Evolutionary conservation across 768 basidiomycete genomes (phyloP).

Genomic region (Lactifluus subvellereus): DNA sequence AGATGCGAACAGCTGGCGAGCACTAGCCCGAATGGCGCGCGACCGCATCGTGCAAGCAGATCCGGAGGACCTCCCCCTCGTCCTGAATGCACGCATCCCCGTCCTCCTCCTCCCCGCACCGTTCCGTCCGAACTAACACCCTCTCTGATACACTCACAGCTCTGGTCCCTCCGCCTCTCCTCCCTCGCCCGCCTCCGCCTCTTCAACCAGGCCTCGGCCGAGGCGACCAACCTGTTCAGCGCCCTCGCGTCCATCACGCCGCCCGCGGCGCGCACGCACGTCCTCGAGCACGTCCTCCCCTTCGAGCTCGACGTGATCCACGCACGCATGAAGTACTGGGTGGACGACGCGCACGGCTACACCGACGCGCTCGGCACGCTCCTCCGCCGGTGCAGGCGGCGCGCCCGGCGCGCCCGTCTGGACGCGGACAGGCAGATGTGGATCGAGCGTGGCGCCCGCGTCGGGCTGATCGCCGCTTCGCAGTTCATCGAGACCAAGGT

Average conservation of each 20-base stretch:
- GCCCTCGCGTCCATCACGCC: conserved; percentile 59
- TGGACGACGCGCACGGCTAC: conserved; percentile 74
- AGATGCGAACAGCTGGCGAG: conserved; percentile 90
- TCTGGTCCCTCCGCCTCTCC: conserved; percentile 81
- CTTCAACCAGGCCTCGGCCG: conserved; percentile 82
- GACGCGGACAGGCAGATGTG: conserved; percentile 48
- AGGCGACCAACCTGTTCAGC: conserved; percentile 73
- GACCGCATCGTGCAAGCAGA: conserved; percentile 67
- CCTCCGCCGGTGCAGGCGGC: conserved; percentile 53
- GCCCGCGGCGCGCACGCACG: conserved; percentile 44
- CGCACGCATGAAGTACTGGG: conserved; percentile 73
- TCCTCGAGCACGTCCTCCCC: conserved; percentile 54
- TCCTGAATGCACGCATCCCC: conserved; percentile 54
- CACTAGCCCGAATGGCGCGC: conserved; percentile 77
- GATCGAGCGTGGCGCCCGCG: conserved; percentile 71
- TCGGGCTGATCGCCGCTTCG: conserved; percentile 74
- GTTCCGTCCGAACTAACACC: neutral
- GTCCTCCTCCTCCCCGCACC: neutral
- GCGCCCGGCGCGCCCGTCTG: conserved; percentile 34
- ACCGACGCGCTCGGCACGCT: conserved; percentile 66
- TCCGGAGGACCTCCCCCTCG: conserved; percentile 57
- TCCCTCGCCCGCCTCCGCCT: conserved; percentile 74
- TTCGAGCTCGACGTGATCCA: conserved; percentile 63
- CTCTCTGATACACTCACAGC: conserved; percentile 36
- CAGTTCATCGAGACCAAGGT: conserved; percentile 86